phyloP scores from a whole-genome alignment of 1,139 yeast species.

The Debaryomyces subglobosus region DNA sequence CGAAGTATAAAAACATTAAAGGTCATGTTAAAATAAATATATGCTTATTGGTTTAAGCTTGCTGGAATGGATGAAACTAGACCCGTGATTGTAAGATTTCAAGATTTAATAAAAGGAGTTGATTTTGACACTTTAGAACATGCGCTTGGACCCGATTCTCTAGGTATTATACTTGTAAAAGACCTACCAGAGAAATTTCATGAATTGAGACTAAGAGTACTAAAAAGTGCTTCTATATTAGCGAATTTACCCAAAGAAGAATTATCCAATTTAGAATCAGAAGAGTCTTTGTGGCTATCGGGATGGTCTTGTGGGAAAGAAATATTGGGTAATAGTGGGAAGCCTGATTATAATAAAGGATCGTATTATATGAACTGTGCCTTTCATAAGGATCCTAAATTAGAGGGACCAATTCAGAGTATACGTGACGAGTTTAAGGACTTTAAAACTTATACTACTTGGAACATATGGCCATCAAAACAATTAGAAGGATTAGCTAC shows the following conservation, averaged over 20 bases:
- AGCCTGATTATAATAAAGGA: constrained; percentile 58
- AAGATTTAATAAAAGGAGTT: constrained; percentile 37
- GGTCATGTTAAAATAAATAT: background rate
- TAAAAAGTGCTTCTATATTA: constrained; percentile 47
- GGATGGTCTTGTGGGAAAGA: constrained; percentile 75
- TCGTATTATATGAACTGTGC: constrained; percentile 65
- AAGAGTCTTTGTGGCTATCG: constrained; percentile 53
- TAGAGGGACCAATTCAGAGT: constrained; percentile 49
- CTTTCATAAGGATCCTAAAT: constrained; percentile 44
- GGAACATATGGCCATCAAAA: constrained; percentile 57
- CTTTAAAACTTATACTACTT: constrained; percentile 48
- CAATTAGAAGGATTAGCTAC: constrained; percentile 21
- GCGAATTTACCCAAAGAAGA: constrained; percentile 43
- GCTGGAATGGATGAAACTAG: background rate
- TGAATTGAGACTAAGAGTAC: constrained; percentile 44
- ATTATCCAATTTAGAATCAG: constrained; percentile 45
- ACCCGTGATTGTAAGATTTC: constrained; percentile 38
- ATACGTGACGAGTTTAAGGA: constrained; percentile 34
- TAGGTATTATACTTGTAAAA: constrained; percentile 55
- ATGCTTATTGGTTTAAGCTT: background rate
- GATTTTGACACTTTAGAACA: constrained; percentile 32
- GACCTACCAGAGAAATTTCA: constrained; percentile 44
- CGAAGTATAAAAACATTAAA: background rate
- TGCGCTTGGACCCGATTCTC: constrained; percentile 62
- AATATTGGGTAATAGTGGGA: constrained; percentile 37